Evolutionary conservation across 1,139 yeast species (phyloP), one percentile per base, ranked within the genome.

Genomic region (Yamadazyma dushanensis): DNA sequence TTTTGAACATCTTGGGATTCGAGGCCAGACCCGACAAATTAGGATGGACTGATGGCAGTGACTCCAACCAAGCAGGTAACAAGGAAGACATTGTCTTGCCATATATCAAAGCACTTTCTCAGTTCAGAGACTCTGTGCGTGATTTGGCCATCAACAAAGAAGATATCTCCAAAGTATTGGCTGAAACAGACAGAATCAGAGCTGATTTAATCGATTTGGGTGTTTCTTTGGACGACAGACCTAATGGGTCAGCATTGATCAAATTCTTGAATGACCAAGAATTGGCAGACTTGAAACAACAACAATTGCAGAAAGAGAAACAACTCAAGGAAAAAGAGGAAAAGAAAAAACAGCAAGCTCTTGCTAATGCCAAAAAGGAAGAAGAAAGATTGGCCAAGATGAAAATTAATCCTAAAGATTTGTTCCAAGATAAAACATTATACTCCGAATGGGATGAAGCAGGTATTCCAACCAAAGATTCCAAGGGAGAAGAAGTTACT

Each of bases 221-320:
- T 17, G 85, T 92, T 21, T 80, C 94, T 0, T 68, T 92, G 35
- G 97, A 92, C 58, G 99, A 92, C 59, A 79, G 97, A 53, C 77
- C 82, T 21, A 86, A 78, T 40, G 89, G 83, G 13, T 76, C 81
- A 3, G 90, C 96, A 0, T 73, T 92, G 41, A 76, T 92, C 34
- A 92, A 92, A 61, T 84, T 92, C 50, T 69, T 92, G 45, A 81
- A 76, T 39, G 74, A 69, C 7, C 73, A 70, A 29, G 97, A 90
- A 55, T 78, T 78, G 55, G 71, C 69, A 28, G 92, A 82, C 45
- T 69, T 87, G 35, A 54, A 85, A 18, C 52, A 57, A 28, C 82
- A 77, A 54, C 86, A 85, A 47, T 73, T 73, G 36, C 83, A 79
- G 44, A 83, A 78, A 54, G 80, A 75, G 41, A 70, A 71, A 31